Evolutionary conservation across 2,329 filamentous ascomycete species (phyloP).

Genomic region (Nannizziopsis barbatae): DNA sequence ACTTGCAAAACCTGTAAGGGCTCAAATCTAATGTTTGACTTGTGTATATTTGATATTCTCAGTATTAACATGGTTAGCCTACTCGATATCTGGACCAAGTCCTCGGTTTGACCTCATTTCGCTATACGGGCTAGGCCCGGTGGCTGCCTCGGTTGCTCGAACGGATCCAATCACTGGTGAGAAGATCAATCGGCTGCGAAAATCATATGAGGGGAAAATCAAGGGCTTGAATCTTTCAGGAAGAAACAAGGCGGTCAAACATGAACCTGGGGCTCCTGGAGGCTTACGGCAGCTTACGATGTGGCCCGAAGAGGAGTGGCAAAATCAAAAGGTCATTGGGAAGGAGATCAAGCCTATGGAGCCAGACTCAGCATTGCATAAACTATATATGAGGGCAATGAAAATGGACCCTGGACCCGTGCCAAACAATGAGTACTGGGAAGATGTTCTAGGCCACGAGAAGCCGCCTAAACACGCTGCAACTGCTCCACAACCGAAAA

Average conservation of each 20-base stretch:
- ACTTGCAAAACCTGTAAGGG: conserved; percentile 42
- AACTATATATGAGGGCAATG: conserved; percentile 35
- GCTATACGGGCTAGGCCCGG: conserved; percentile 45
- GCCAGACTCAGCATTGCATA: conserved; percentile 33
- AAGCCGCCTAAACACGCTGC: conserved; percentile 31
- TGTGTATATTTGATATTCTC: conserved; percentile 23
- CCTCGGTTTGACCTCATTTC: conserved; percentile 48
- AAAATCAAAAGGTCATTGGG: conserved; percentile 38
- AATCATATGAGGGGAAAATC: conserved; percentile 43
- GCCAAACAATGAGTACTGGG: conserved; percentile 39
- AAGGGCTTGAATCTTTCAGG: conserved; percentile 38
- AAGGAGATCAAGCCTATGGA: conserved; percentile 37
- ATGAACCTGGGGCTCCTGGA: conserved; percentile 31
- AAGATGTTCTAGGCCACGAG: conserved; percentile 39
- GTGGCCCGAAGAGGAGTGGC: conserved; percentile 43
- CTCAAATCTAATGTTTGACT: conserved; percentile 27
- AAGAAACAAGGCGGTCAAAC: conserved; percentile 39
- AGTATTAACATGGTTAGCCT: conserved; percentile 39
- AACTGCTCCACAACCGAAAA: conserved; percentile 22
- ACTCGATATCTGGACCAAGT: conserved; percentile 44
- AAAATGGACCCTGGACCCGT: conserved; percentile 38
- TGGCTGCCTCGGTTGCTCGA: conserved; percentile 49
- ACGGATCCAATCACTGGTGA: conserved; percentile 52
- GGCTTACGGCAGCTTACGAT: conserved; percentile 34
- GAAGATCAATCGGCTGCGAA: conserved; percentile 52